Base-by-base conservation (phyloP, 305 asterid species). In the Coffea humblotiana region DNA sequence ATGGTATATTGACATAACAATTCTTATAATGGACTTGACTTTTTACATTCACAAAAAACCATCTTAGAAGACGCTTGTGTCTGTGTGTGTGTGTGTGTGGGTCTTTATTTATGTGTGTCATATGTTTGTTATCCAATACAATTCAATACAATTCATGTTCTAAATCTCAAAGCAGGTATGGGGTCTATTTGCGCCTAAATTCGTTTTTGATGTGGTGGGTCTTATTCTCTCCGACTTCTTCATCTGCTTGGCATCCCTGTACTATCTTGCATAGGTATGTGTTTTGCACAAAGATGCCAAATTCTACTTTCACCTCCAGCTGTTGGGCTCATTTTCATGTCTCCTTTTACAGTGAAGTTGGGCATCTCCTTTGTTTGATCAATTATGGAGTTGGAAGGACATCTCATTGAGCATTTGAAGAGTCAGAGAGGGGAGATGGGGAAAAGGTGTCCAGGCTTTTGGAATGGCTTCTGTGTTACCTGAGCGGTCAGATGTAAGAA, bases 171-270 rank as follows among this genome's bases (percentile, higher is more conserved):
- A 84, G 88, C 94, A 94, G 98, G 98, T 94, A 18, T 95, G 99
- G 99, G 99, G 98, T 79, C 86, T 95, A 83, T 95, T 93, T 82
- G 98, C 99, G 29, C 99, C 98, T 43, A 95, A 95, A 82, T 93
- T 95, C 86, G 99, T 95, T 70, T 95, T 95, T n/a, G 98, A 95
- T 70, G 97, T 89, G 16, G 92, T 91, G 63, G 97, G 94, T 54
- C 97, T 95, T 80, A 81, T 92, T 76, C 88, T 95, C 13, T 83
- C 89, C 0, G 99, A 93, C 86, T 52, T 88, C 4, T 16, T 91
- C 52, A 93, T 90, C 75, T 87, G 93, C 75, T 43, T 92, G 76
- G 91, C 97, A 25, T 90, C 96, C 58, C 78, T 93, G 15, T 93
- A 90, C 89, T 93, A 90, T 84, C 82, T 88, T 49, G 72, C 35